A percentile compares a stretch with the other conserved stretches of the same genome.
phyloP scores from a whole-genome alignment of 1,284 basidiomycete genomes.

The Cryptococcus jaspeensis region DNA sequence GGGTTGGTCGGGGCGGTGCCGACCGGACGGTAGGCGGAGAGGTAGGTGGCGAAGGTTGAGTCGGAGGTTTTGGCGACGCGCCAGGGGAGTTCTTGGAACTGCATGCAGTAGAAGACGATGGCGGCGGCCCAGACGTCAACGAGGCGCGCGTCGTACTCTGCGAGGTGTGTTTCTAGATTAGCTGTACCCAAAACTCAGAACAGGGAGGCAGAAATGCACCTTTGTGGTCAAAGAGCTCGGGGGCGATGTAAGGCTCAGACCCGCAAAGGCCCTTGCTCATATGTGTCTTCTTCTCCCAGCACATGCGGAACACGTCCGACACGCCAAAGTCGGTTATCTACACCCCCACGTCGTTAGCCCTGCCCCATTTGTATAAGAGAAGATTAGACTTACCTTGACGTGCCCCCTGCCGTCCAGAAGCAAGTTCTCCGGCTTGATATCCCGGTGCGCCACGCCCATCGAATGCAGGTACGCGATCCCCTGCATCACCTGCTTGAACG shows the following conservation, averaged over 20 bases:
- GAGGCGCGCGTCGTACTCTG: constrained; percentile 90
- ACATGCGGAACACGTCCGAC: constrained; percentile 95
- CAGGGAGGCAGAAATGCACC: constrained; percentile 55
- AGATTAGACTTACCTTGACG: constrained; percentile 63
- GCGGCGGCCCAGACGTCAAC: constrained; percentile 98
- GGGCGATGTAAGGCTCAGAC: constrained; percentile 97
- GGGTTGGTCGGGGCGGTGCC: constrained; percentile 6
- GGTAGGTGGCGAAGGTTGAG: constrained; percentile 78
- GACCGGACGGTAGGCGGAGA: constrained; percentile 58
- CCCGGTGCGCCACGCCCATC: constrained; percentile 66
- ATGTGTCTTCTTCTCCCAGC: constrained; percentile 96
- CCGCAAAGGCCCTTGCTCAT: constrained; percentile 96
- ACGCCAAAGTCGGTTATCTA: constrained; percentile 98
- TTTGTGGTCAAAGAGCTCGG: constrained; percentile 94
- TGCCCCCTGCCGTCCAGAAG: constrained; percentile 91
- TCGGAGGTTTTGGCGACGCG: constrained; percentile 86
- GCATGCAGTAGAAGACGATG: constrained; percentile 96
- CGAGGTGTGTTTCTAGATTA: background rate
- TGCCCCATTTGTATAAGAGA: background rate
- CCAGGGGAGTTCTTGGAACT: constrained; percentile 97
- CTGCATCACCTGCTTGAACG: constrained; percentile 89
- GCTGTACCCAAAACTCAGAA: background rate
- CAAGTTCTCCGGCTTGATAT: constrained; percentile 97
- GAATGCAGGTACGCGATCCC: constrained; percentile 34
- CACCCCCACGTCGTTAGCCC: background rate